These are phyloP conservation scores for Colletotrichum liaoningense DNA, from an alignment of 2,329 filamentous ascomycete genomes.

Conservation along the genomic window DNA sequence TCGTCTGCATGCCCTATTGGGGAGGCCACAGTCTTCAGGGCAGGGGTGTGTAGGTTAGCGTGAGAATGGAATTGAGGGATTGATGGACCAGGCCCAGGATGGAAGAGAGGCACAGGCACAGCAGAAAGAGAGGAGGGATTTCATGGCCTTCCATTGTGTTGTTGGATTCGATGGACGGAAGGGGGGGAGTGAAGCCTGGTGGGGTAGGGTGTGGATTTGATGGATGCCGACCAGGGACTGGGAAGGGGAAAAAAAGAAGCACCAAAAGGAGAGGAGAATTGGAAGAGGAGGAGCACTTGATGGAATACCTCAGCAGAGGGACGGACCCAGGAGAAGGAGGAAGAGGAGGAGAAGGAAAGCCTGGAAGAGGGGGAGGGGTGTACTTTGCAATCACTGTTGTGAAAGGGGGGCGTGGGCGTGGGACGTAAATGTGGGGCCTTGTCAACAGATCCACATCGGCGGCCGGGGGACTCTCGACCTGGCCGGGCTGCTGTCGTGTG, in stretches of 20 bases:
- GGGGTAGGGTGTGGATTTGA: not conserved
- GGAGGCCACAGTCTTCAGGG: conserved; percentile 14
- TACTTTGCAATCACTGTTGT: not conserved
- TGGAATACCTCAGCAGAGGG: not conserved
- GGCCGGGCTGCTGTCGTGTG: conserved; percentile 22
- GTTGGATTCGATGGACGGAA: conserved; percentile 6
- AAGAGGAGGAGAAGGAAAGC: not conserved
- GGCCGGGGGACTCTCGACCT: conserved; percentile 14
- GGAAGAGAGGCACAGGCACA: conserved; percentile 19
- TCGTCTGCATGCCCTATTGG: conserved; percentile 26
- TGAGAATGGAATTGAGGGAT: conserved; percentile 5
- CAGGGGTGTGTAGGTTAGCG: conserved; percentile 17
- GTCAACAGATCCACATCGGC: not conserved
- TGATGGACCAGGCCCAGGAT: conserved; percentile 24
- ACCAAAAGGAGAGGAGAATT: not conserved
- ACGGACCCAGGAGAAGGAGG: not conserved
- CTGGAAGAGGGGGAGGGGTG: not conserved
- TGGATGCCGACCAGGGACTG: conserved; percentile 20
- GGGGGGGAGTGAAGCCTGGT: conserved; percentile 7
- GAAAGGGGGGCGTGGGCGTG: not conserved
- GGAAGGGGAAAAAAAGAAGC: not conserved
- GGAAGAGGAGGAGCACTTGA: not conserved
- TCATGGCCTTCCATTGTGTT: not conserved
- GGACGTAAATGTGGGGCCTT: not conserved
- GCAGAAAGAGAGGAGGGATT: not conserved